These are phyloP conservation scores for Terfezia claveryi DNA, from an alignment of 495 filamentous ascomycete genomes.

Conservation along the genomic window DNA sequence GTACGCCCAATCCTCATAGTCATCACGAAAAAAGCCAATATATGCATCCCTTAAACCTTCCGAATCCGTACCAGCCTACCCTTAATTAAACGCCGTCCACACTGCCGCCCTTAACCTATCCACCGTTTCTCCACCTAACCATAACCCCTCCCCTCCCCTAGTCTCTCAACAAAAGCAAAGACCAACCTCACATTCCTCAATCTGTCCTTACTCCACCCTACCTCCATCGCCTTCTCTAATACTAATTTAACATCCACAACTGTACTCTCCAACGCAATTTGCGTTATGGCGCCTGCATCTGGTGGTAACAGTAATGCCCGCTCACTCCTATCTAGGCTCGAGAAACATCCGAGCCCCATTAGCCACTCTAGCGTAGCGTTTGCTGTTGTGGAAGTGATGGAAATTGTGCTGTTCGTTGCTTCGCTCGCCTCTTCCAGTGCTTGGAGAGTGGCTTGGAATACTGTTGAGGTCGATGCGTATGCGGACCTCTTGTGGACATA, in stretches of 20 bases:
- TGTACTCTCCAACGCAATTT: constrained; percentile 31
- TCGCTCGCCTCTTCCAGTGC: constrained; percentile 34
- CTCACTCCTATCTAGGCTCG: constrained; percentile 51
- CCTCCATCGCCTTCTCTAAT: constrained; percentile 32
- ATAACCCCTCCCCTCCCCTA: constrained; percentile 22
- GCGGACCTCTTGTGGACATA: constrained; percentile 60
- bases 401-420: constrained; percentile 12
- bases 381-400: constrained; percentile 13
- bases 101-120: constrained; percentile 33
- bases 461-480: constrained; percentile 39
- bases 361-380: constrained; percentile 48
- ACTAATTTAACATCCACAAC: constrained; percentile 60
- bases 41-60: no score
- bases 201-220: constrained; percentile 39
- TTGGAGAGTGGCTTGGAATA: constrained; percentile 54
- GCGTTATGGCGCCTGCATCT: constrained; percentile 26
- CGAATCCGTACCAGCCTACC: background rate
- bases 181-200: constrained; percentile 54
- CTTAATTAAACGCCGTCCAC: constrained; percentile 28
- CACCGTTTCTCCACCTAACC: constrained; percentile 24
- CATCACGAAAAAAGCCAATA: no score
- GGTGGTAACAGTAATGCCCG: constrained; percentile 47
- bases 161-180: constrained; percentile 57
- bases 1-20: no score
- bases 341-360: constrained; percentile 40